Evolutionary conservation across 106 monocot genomes (phyloP).

Genomic region (Triglochin maritima): DNA sequence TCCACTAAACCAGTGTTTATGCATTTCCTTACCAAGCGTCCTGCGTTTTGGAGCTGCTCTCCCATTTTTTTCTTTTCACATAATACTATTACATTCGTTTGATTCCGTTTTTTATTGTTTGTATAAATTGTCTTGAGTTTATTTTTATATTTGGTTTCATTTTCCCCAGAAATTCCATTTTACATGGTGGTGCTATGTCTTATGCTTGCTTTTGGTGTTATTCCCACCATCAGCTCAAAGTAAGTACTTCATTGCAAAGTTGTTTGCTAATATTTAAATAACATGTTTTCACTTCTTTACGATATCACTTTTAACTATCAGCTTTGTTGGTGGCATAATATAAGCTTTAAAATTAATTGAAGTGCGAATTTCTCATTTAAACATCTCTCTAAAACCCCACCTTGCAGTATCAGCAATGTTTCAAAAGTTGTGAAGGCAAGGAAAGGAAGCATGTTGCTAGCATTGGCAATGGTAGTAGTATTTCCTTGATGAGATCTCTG

Average conservation of each 20-base stretch:
- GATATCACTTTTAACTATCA: background rate
- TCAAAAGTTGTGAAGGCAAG: constrained; percentile 61
- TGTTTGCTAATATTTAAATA: too few relatives aligned
- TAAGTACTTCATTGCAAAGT: constrained; percentile 24
- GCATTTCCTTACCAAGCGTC: too few relatives aligned
- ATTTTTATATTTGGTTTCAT: background rate
- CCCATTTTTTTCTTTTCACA: too few relatives aligned
- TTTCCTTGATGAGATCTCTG: background rate
- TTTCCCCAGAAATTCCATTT: constrained; percentile 62
- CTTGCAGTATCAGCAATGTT: constrained; percentile 70
- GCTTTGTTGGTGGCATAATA: background rate
- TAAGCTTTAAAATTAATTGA: background rate
- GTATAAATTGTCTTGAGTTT: too few relatives aligned
- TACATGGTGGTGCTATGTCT: constrained; percentile 58
- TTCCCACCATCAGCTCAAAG: constrained; percentile 86
- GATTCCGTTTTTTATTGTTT: too few relatives aligned
- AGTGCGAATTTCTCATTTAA: background rate
- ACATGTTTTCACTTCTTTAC: too few relatives aligned
- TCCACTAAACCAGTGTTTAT: too few relatives aligned
- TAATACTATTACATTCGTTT: too few relatives aligned
- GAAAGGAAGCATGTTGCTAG: constrained; percentile 85
- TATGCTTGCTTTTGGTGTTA: constrained; percentile 60
- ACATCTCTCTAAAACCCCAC: background rate
- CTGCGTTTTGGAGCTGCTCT: too few relatives aligned
- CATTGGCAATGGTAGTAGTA: constrained; percentile 81